phyloP scores from a whole-genome alignment of 2,329 filamentous ascomycete genomes.

The Hypoxylon sp. region DNA sequence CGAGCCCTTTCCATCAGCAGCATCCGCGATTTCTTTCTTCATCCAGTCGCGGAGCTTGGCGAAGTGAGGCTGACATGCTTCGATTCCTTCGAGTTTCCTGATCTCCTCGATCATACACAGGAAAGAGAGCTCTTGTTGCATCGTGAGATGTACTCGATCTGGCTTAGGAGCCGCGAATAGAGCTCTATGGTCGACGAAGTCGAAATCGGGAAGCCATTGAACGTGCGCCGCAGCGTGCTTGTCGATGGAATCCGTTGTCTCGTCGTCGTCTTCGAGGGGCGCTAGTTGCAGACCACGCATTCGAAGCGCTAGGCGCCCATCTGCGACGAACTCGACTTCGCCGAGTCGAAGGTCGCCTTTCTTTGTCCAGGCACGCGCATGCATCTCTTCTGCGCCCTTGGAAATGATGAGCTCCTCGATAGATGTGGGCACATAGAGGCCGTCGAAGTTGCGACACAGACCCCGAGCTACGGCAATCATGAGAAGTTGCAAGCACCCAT shows the following conservation, averaged over 20 bases:
- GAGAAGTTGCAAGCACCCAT: constrained; percentile 54
- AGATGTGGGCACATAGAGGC: constrained; percentile 49
- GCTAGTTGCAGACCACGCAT: constrained; percentile 47
- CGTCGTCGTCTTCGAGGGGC: constrained; percentile 46
- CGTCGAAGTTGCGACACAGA: constrained; percentile 45
- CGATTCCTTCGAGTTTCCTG: constrained; percentile 39
- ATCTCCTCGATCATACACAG: constrained; percentile 50
- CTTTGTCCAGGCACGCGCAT: constrained; percentile 36
- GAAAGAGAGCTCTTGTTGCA: constrained; percentile 53
- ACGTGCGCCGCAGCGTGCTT: constrained; percentile 51
- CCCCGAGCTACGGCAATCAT: constrained; percentile 48
- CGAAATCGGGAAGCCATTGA: constrained; percentile 54
- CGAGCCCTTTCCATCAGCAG: constrained; percentile 17
- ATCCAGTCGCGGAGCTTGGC: constrained; percentile 52
- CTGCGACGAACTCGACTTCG: constrained; percentile 44
- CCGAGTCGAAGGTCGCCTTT: constrained; percentile 32
- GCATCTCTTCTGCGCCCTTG: constrained; percentile 35
- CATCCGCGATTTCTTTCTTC: constrained; percentile 42
- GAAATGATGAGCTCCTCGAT: constrained; percentile 48
- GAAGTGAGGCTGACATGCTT: constrained; percentile 49
- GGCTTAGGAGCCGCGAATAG: constrained; percentile 46
- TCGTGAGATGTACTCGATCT: constrained; percentile 36
- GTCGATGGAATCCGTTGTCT: constrained; percentile 36
- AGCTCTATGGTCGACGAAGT: constrained; percentile 50
- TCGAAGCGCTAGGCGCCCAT: constrained; percentile 38